Evolutionary conservation across 768 basidiomycete genomes (phyloP), one percentile per base, ranked within the genome.

Genomic region (Tulasnella sp.): DNA sequence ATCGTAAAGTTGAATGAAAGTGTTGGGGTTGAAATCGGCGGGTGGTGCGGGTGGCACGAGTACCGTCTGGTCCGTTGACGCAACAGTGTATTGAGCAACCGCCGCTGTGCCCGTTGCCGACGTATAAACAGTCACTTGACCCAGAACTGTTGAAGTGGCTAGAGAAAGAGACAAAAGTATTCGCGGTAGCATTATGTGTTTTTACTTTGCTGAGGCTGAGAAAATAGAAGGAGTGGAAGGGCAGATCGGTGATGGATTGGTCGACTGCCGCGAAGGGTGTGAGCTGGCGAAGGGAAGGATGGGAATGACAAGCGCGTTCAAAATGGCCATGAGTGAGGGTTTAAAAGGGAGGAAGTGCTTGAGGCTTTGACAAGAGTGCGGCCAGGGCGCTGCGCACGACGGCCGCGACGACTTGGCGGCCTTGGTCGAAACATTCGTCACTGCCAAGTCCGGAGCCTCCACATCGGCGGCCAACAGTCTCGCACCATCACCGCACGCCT

Each of bases 1-100:
- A 45, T 75, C 74, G 37, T 67, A 75, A 22, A 75, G 49, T 58
- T 75, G 74, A n/a, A 75, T 36, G 15, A 58, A n/a, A 34, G 67
- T 39, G n/a, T 14, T 25, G 29, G 74, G 25, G 39, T 75, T 75
- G 25, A 69, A 58, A 17, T 40, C 64, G 22, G 11, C n/a, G 31
- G 74, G 74, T 69, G 74, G 74, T 25, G 29, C 39, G 17, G 74
- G 74, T 37, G 74, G 64, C 3, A 34, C 14, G 14, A 75, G 67
- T 2, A 67, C 40, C 22, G 68, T 67, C 22, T 37, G 58, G 31
- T 76, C 74, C 22, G 39, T 40, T 17, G 74, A 76, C 1, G 68
- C 58, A 1, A 34, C 67, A 19, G 64, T 76, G 25, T 70, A 76
- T 25, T 37, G 38, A 17, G 74, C 39, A 3, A 29, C 3, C 2